Conservation (phyloP, 768 basidiomycete species). For the Asterophora parasitica region DNA sequence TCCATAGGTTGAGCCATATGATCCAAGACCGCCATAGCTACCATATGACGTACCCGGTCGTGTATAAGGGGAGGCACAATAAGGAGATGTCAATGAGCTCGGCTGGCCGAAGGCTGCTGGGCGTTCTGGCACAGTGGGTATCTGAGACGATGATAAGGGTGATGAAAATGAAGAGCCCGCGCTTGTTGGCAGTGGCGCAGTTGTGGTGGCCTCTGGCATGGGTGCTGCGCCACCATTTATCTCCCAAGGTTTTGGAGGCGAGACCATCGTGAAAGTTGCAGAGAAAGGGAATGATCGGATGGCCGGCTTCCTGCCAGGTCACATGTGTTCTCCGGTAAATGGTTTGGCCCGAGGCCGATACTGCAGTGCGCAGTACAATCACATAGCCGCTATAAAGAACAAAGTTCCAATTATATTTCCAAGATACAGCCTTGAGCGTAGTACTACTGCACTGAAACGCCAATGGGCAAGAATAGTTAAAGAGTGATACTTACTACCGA, state of each 20-base stretch:
- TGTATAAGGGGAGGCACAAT: conserved; percentile 42
- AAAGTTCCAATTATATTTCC: too few species aligned
- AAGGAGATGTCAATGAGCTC: conserved; percentile 37
- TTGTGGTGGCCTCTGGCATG: conserved; percentile 18
- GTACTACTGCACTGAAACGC: too few species aligned
- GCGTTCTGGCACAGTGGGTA: conserved; percentile 51
- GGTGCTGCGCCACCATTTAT: conserved; percentile 42
- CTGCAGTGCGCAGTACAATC: too few species aligned
- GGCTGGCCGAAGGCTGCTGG: conserved; percentile 50
- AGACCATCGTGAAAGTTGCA: conserved; percentile 48
- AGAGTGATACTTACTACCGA: too few species aligned
- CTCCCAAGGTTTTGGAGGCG: conserved; percentile 92
- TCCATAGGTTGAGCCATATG: too few species aligned
- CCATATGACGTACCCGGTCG: conserved; percentile 32
- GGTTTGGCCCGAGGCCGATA: neutral
- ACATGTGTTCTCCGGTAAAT: neutral
- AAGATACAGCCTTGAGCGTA: too few species aligned
- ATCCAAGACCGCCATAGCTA: conserved; percentile 26
- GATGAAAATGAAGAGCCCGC: conserved; percentile 24
- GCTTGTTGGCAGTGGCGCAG: conserved; percentile 24
- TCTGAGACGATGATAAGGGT: conserved; percentile 22
- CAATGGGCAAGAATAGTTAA: too few species aligned
- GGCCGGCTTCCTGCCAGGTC: too few species aligned
- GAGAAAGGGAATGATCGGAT: neutral
- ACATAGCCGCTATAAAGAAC: too few species aligned